Evolutionary conservation across 139 green algal species (phyloP).

Genomic region (Edaphochlamys debaryana): DNA sequence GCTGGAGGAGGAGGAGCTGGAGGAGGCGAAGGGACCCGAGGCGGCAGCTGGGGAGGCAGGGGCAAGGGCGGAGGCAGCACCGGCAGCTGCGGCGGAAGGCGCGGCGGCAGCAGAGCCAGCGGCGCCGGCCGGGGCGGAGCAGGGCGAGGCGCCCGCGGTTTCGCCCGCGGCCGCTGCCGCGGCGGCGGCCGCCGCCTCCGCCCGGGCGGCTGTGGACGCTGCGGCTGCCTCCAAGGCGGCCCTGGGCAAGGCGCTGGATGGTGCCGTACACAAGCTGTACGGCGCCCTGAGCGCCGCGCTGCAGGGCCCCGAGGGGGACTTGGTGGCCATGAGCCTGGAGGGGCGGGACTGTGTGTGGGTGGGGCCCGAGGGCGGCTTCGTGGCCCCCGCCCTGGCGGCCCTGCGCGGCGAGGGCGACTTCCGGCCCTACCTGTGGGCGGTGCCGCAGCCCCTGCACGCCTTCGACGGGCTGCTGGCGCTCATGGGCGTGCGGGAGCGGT

Average conservation of each 20-base stretch:
- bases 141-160: neutral
- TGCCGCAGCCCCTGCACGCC: conserved; percentile 44
- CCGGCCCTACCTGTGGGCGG: conserved; percentile 58
- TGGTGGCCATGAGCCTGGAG: conserved; percentile 48
- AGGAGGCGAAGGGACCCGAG: too few species aligned
- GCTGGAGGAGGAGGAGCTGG: too few species aligned
- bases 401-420: conserved; percentile 50
- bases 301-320: conserved; percentile 36
- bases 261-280: conserved; percentile 34
- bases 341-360: conserved; percentile 6
- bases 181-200: neutral
- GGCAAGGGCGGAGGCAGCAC: neutral
- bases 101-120: too few species aligned
- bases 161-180: neutral
- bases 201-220: neutral
- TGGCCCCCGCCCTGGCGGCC: conserved; percentile 17
- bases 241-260: neutral
- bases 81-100: neutral
- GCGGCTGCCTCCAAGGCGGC: neutral
- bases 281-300: neutral
- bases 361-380: conserved; percentile 60
- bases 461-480: conserved; percentile 28
- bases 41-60: too few species aligned
- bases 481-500: conserved; percentile 45
- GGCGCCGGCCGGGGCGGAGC: neutral